Base-by-base conservation (phyloP, 2,329 filamentous ascomycete species). In the Falciphora oryzae region DNA sequence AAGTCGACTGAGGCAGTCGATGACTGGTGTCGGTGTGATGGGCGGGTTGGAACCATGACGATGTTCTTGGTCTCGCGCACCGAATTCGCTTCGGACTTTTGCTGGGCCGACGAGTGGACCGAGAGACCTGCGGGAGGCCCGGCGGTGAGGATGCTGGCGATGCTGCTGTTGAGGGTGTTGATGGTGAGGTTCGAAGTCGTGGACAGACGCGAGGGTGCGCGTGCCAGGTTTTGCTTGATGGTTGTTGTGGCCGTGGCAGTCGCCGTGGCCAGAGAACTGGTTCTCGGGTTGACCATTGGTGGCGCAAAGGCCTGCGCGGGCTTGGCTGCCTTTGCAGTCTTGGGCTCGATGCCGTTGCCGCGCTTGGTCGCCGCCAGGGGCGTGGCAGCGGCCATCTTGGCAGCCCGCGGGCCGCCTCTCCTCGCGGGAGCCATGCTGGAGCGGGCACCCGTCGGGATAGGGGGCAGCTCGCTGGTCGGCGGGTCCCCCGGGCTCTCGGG, bases 1-100 rank as follows among this genome's bases (percentile, higher is more conserved):
- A 81, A 81, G 63, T 85, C 82, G 4, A 81, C 74, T 8, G 81
- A 84, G 2, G 76, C 78, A 0, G 84, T 28, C 4, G 64, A 59
- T 1, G 59, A 27, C 25, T 27, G 22, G 61, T 59, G 29, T 27
- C 14, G 3, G 16, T 58, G 58, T 14, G 18, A 31, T 53, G 22
- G 58, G 22, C 14, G 73, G 44, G 68, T 67, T 0, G 77, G 74
- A 2, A 75, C 68, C 62, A 81, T 72, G 3, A 76, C 74, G 27
- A 80, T 73, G 3, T 75, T 72, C 32, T 74, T 78, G 2, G 78
- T 76, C 63, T 82, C 78, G 61, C 79, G 76, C 22, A 3, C 1
- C 3, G 59, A 44, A 3, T 7, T 5, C 13, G 25, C 16, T n/a
- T 14, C 50, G 53, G 68, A 75, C 57, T 74, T 73, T 66, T 35